Percentiles rank a stretch among this genome's conserved stretches.
Evolutionary conservation across 2,329 filamentous ascomycete species (phyloP).

Genomic region (Microcyclosporella mali): DNA sequence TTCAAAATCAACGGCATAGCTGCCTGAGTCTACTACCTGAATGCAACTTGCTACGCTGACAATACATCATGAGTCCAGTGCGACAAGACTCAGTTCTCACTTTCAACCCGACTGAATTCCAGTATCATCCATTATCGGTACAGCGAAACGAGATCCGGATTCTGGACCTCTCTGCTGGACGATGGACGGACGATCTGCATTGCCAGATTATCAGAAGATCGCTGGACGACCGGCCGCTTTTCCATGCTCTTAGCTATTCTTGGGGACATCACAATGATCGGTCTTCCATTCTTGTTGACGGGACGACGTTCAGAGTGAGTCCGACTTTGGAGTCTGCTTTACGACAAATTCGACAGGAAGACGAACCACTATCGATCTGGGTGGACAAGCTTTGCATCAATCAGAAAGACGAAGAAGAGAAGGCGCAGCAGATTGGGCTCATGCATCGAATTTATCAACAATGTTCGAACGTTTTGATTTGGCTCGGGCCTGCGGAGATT

Average conservation of each 20-base stretch:
- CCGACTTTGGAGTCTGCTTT: not conserved
- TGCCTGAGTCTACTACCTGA: too few relatives aligned
- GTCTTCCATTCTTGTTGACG: not conserved
- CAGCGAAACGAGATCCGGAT: not conserved
- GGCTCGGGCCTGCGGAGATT: not conserved
- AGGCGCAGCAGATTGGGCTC: not conserved
- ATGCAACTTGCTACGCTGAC: too few relatives aligned
- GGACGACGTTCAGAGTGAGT: not conserved
- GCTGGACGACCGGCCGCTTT: not conserved
- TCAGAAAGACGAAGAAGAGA: slow-evolving; percentile 1
- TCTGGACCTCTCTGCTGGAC: not conserved
- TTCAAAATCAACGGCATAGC: too few relatives aligned
- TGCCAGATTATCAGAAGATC: not conserved
- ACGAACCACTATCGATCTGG: not conserved
- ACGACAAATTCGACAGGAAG: not conserved
- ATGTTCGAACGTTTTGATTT: not conserved
- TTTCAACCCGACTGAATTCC: not conserved
- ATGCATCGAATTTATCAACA: slow-evolving; percentile 1
- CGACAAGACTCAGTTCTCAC: too few relatives aligned
- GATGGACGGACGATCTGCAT: not conserved
- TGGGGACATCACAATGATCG: not conserved
- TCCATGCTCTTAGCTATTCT: not conserved
- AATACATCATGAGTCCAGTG: too few relatives aligned
- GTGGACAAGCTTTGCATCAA: slow-evolving; percentile 4
- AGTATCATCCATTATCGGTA: not conserved